Base-by-base conservation (phyloP, 257 asterid genomes). In the Gentiana macrophylla region DNA sequence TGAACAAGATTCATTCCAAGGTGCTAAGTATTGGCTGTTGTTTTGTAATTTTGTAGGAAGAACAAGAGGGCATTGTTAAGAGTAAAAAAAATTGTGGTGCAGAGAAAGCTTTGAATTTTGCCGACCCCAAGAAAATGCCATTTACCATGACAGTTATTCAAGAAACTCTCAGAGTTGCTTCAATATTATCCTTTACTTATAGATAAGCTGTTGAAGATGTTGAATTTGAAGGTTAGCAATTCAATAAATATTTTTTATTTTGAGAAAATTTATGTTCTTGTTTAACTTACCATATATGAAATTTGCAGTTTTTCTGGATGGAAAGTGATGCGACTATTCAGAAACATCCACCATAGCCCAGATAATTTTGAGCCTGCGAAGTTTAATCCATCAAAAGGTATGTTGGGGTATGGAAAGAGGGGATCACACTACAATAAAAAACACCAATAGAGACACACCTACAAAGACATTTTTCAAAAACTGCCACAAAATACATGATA, bases 301-400 rank as follows among this genome's bases (percentile, higher is more conserved):
- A 13, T 56, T 47, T 49, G 62, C 74, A 87, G 95, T 91, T 36
- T 89, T 83, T 55, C 64, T 80, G 98, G 98, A 66, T 91, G 98
- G 98, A 91, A 91, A 73, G 98, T 91, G 1, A 63, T 91, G 49
- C 98, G 96, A 59, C 94, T 91, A 7, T 91, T 91, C 60, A 82
- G 98, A 56, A 79, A 84, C 67, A 91, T 91, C 53, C 98, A 91
- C 55, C 98, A 87, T 65, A 84, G 81, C 69, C 94, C 96, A 65
- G 95, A 91, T 1, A 79, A 80, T 55, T 91, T 84, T 69, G 94
- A 91, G 66, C 98, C 98, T 59, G 95, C 86, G 70, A 91, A 86
- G 66, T 91, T 90, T 74, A 89, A 86, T 69, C 98, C 98, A 57
- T 87, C 95, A 61, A 91, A 96, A 80, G 24, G 24, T 24, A 24